Conservation (phyloP, 192 early-diverging fungal species). For the Mycoemilia scoparia region DNA sequence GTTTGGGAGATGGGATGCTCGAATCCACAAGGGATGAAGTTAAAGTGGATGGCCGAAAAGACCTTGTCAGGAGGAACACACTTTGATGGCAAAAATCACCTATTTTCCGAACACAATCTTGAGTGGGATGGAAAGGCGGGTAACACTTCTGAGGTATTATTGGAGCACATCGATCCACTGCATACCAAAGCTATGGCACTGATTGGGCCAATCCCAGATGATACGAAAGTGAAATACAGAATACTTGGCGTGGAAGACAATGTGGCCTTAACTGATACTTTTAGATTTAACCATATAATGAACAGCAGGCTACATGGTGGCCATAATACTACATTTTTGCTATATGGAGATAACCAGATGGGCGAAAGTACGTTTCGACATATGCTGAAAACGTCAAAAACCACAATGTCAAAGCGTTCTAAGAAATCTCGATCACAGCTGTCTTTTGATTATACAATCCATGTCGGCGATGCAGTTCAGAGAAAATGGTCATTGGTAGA, state of each 20-base stretch:
- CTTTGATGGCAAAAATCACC: too few species aligned
- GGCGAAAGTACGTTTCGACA: conserved; percentile 9
- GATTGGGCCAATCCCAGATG: conserved; percentile 9
- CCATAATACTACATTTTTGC: conserved; percentile 10
- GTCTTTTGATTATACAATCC: conserved; percentile 33
- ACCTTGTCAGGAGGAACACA: too few species aligned
- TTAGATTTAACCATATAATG: conserved; percentile 7
- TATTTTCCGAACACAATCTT: too few species aligned
- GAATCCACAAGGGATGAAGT: conserved; percentile 1
- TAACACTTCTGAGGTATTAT: conserved; percentile 9
- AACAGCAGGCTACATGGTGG: conserved; percentile 1
- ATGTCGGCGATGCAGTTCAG: conserved; percentile 55
- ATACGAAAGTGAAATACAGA: conserved; percentile 9
- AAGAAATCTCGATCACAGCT: conserved; percentile 2
- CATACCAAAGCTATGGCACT: conserved; percentile 21
- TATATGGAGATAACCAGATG: conserved; percentile 24
- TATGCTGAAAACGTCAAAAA: too few species aligned
- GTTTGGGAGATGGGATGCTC: conserved; percentile 25
- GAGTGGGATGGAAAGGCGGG: not conserved
- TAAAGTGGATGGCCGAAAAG: conserved; percentile 25
- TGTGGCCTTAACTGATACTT: conserved; percentile 6
- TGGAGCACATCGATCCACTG: conserved; percentile 7
- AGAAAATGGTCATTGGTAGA: conserved; percentile 32
- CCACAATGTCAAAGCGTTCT: not conserved
- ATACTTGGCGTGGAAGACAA: too few species aligned